A percentile compares a stretch with the other conserved stretches of the same genome.
These are phyloP conservation scores for Leucosporidium scottii DNA, from an alignment of 768 basidiomycete species.

Conservation along the genomic window DNA sequence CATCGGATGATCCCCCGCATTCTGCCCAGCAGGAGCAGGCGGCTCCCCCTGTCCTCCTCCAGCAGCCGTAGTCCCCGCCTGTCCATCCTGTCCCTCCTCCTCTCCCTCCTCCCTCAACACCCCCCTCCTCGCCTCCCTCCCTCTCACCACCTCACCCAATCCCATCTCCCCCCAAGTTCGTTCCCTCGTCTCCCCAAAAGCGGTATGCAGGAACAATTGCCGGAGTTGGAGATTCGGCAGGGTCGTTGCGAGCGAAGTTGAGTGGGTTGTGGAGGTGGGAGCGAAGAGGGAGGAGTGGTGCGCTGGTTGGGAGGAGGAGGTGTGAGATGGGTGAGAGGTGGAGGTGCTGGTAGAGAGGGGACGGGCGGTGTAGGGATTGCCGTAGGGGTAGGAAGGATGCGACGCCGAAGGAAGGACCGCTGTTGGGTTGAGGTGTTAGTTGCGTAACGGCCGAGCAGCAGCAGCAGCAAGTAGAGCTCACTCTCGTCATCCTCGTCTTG, in stretches of 20 bases:
- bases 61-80: neutral
- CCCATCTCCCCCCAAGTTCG: constrained; percentile 16
- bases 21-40: constrained; percentile 27
- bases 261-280: constrained; percentile 6
- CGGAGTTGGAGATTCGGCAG: constrained; percentile 20
- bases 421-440: neutral
- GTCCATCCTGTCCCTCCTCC: constrained; percentile 2
- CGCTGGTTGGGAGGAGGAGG: constrained; percentile 2
- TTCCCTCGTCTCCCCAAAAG: constrained; percentile 20
- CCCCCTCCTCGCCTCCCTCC: neutral
- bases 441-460: neutral
- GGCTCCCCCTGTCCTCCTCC: constrained; percentile 18
- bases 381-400: constrained; percentile 37
- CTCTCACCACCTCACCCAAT: constrained; percentile 7
- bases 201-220: constrained; percentile 12
- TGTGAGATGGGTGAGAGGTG: neutral
- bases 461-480: neutral
- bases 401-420: constrained; percentile 31
- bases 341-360: constrained; percentile 8
- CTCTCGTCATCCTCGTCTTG: constrained; percentile 38
- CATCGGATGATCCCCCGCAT: constrained; percentile 17
- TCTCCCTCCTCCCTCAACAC: constrained; percentile 10
- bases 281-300: neutral
- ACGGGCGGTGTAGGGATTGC: constrained; percentile 34
- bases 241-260: constrained; percentile 20